Evolutionary conservation across 352 stramenopile genomes (phyloP), one percentile per base, ranked within the genome.

Genomic region (Phytophthora melonis): DNA sequence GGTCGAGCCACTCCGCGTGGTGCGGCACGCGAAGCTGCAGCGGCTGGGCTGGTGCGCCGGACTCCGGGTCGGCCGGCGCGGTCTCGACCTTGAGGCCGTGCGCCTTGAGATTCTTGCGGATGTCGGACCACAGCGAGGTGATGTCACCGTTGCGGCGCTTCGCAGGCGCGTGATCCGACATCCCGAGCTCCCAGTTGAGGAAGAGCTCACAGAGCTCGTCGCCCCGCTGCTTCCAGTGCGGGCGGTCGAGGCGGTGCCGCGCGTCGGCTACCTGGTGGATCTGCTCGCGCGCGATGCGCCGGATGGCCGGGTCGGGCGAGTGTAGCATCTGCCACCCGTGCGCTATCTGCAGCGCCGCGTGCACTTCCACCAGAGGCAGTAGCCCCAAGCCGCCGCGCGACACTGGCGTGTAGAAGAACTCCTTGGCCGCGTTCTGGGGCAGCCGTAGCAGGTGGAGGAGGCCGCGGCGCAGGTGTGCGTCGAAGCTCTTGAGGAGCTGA

Each of bases 101-200:
- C n/a, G 3, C 25, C 7, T 53, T 5, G 7, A 70, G 32, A n/a
- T 70, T 32, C 6, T 19, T 8, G 14, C 41, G 60, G 34, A 75
- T n/a, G 52, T 75, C 60, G 25, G 62, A 16, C 68, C 68, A 75
- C 18, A 75, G 32, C 25, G 68, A 70, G 3, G n/a, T 18, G 55
- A 67, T 63, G 43, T 63, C 41, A 32, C 53, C 57, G 39, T 41
- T 63, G 66, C 66, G 49, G 45, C 43, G 58, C n/a, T 16, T 27
- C 5, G 32, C 13, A 10, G 11, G 16, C 4, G 39, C 39, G 43
- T 64, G 41, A 11, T 23, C 11, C 41, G 43, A 64, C 8, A 21
- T 25, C n/a, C 4, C 4, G 21, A 66, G 34, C 21, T 49, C n/a
- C 2, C 2, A 41, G 39, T 60, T 58, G 6, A 72, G 65, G 7